These are phyloP conservation scores for Diaporthe aspalathi DNA, from an alignment of 2,329 filamentous ascomycete species.

Conservation along the genomic window DNA sequence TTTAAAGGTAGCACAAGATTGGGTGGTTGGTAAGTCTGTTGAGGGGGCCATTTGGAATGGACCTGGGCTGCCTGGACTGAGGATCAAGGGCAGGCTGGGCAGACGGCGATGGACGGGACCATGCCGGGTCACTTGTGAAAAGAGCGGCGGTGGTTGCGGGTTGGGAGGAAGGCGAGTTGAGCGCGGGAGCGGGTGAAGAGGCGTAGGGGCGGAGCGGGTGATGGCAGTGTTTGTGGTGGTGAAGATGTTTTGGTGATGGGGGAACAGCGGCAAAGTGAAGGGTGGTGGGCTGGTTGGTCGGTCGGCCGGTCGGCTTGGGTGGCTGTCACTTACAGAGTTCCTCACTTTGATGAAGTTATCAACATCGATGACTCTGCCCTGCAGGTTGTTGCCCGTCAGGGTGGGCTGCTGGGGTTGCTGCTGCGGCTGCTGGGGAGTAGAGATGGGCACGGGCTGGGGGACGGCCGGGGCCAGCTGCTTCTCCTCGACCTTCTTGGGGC, in stretches of 20 bases:
- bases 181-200: background rate
- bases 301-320: too few species aligned
- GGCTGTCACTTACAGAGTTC: conserved; percentile 75
- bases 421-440: conserved; percentile 31
- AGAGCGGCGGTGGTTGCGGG: background rate
- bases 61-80: background rate
- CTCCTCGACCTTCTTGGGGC: conserved; percentile 52
- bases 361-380: conserved; percentile 67
- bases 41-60: background rate
- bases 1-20: conserved; percentile 11
- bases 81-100: background rate
- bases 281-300: conserved; percentile 25
- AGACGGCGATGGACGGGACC: conserved; percentile 4
- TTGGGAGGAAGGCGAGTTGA: background rate
- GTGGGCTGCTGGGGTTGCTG: conserved; percentile 28
- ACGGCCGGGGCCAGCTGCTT: conserved; percentile 37
- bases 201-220: background rate
- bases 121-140: background rate
- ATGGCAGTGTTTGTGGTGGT: background rate
- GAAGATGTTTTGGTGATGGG: background rate
- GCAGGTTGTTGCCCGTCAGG: conserved; percentile 29
- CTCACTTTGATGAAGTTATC: conserved; percentile 84
- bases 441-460: conserved; percentile 31
- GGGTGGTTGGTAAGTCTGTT: background rate
- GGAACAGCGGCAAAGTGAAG: background rate